Evolutionary conservation across 352 stramenopile genomes (phyloP).

Genomic region (Aphanomyces invadans): DNA sequence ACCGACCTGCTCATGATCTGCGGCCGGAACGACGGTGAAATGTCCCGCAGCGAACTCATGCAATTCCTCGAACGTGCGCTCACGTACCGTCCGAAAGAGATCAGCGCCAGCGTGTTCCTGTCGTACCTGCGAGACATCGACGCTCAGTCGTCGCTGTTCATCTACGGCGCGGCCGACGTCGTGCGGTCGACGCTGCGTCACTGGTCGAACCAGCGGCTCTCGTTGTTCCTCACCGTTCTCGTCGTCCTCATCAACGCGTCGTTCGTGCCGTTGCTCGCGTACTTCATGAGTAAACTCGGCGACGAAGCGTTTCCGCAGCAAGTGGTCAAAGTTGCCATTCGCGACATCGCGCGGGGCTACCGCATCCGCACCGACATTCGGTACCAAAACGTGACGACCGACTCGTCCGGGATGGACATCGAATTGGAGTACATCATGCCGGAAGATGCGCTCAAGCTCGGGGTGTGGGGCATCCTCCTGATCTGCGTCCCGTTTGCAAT

Average conservation of each 20-base stretch:
- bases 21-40: constrained; percentile 75
- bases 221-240: constrained; percentile 66
- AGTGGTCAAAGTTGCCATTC: background rate
- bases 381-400: constrained; percentile 16
- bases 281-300: constrained; percentile 9
- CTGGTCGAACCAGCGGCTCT: constrained; percentile 75
- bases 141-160: constrained; percentile 58
- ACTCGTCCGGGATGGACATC: background rate
- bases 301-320: constrained; percentile 15
- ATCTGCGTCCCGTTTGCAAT: constrained; percentile 81
- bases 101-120: constrained; percentile 78
- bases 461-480: constrained; percentile 60
- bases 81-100: constrained; percentile 59
- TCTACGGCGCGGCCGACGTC: constrained; percentile 69
- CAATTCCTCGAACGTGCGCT: constrained; percentile 75
- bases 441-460: constrained; percentile 45
- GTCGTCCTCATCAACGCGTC: constrained; percentile 34
- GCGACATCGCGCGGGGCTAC: background rate
- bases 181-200: constrained; percentile 72
- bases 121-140: constrained; percentile 78
- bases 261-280: constrained; percentile 9
- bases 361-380: background rate
- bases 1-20: constrained; percentile 83
- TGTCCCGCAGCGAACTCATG: constrained; percentile 82
- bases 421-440: constrained; percentile 3